Evolutionary conservation across 1,139 yeast genomes (phyloP), one percentile per base, ranked within the genome.

Genomic region (Blastobotrys elegans): DNA sequence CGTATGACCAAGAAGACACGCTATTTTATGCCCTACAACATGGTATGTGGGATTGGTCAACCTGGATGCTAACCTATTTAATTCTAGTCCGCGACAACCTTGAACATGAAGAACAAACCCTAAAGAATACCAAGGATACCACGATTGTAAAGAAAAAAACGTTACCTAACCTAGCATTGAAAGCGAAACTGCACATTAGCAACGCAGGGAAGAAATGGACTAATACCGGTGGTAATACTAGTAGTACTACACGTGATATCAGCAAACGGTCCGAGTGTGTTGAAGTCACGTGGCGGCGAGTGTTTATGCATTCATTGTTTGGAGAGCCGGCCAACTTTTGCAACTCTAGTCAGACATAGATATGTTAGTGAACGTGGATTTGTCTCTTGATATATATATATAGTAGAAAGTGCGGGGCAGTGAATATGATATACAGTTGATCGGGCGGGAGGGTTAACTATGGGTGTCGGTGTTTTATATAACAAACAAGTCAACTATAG

Each of bases 271-370:
- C 41, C 11, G 47, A 55, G 20, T 58, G 62, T 40, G 54, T 52
- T 1, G 52, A 56, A n/a, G 53, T 58, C 33, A 56, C 61, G 0
- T 58, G 62, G 62, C 50, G 50, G 33, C 45, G 49, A 6, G 56
- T 58, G n/a, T 58, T 58, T 48, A 44, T 51, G 35, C 56, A 57
- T 41, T 57, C 61, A 5, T 40, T 58, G n/a, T 58, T 51, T 39
- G 62, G 62, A 1, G 52, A 50, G 13, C 53, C 55, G 1, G 50
- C 50, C 13, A 54, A 51, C 34, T 58, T 58, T 44, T 58, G 62
- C 43, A 34, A 11, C 6, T 33, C 20, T 22, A 21, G 14, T n/a
- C 7, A n/a, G n/a, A 26, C 13, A 8, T 26, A 8, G 7, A 26
- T 13, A 26, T 26, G 13, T 13, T n/a, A n/a, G n/a, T n/a, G n/a